phyloP scores from a whole-genome alignment of 208 protist species.

The Wallacemonas collosoma region DNA sequence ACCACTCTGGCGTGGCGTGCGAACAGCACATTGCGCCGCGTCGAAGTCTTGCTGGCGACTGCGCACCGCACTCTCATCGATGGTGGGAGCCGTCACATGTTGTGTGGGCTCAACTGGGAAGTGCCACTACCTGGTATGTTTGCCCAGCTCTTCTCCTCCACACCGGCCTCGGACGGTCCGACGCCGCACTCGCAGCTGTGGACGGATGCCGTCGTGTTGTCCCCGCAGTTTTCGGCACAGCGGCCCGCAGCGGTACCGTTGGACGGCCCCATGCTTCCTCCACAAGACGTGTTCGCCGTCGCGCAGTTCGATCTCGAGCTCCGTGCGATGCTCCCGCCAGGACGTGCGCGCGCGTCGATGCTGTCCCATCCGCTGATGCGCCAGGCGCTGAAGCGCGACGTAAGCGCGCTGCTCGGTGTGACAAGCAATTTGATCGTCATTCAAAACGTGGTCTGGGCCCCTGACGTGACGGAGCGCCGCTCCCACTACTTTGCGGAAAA shows the following conservation, averaged over 20 bases:
- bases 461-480: neutral
- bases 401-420: conserved; percentile 21
- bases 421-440: conserved; percentile 19
- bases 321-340: neutral
- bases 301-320: conserved; percentile 2
- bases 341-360: conserved; percentile 6
- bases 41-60: neutral
- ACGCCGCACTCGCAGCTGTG: neutral
- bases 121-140: conserved; percentile 10
- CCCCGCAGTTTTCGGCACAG: neutral
- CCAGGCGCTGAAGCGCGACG: conserved; percentile 19
- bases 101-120: neutral
- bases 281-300: neutral
- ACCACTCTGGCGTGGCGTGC: neutral
- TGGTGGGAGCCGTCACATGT: neutral
- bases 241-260: neutral
- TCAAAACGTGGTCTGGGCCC: conserved; percentile 7
- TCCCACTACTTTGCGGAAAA: neutral
- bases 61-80: neutral
- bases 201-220: neutral
- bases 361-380: conserved; percentile 18
- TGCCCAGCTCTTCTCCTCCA: neutral
- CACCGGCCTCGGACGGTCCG: neutral
- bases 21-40: neutral
- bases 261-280: conserved; percentile 7